Evolutionary conservation across 2,329 filamentous ascomycete species (phyloP), one percentile per base, ranked within the genome.

Genomic region (Penicillium rolfsii): DNA sequence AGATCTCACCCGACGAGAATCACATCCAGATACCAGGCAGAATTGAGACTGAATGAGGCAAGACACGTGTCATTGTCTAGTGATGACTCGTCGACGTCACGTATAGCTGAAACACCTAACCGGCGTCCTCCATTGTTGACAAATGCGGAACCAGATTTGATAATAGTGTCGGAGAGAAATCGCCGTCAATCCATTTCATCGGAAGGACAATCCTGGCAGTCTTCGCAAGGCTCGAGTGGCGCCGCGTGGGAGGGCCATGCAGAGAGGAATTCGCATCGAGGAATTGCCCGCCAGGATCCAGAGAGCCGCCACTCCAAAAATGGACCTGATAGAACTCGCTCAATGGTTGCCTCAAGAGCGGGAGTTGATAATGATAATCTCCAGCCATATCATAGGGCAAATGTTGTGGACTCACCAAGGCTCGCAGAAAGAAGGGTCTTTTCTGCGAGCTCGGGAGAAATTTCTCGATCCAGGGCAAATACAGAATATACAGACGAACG

Each of bases 191-290:
- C 38, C 12, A n/a, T 54, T 54, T 16, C 16, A n/a, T 54, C 26
- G 52, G 52, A 28, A 19, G 16, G 16, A 8, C 38, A 12, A 9
- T 24, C 52, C n/a, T 16, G 52, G n/a, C 52, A 26, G 35, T 43
- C 36, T 19, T 54, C 52, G 36, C 52, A 54, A 41, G 26, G n/a
- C 36, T 43, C 52, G 19, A 54, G 36, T 16, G 38, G 52, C 16
- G n/a, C 19, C 9, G 24, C 24, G 12, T 26, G 52, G 36, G 7
- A 5, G 12, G 41, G 50, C 14, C 12, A 6, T 5, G 5, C 24
- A 5, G 16, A 53, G 12, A 24, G 9, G 24, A 28, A 40, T 22
- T 14, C 12, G 45, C 14, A 30, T 30, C 45, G 12, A n/a, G 24
- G 26, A 16, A 12, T 28, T n/a, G 0, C 5, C 5, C 22, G n/a